Percentiles rank a stretch among this genome's conserved stretches.
These are phyloP conservation scores for Cutaneotrichosporon curvatum DNA, from an alignment of 1,284 basidiomycete genomes.

Conservation along the genomic window DNA sequence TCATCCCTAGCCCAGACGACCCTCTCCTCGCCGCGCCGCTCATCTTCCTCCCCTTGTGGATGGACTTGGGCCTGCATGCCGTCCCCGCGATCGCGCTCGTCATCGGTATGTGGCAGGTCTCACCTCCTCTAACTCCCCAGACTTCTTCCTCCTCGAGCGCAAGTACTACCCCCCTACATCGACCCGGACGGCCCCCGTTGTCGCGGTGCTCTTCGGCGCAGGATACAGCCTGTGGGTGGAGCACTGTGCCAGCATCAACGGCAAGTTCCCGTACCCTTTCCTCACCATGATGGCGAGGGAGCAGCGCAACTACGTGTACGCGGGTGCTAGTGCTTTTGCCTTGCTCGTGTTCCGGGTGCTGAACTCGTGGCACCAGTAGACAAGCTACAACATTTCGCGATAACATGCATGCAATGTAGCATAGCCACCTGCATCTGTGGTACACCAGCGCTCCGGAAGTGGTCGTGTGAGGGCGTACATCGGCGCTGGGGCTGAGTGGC, in stretches of 20 bases:
- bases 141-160: constrained; percentile 63
- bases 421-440: no score
- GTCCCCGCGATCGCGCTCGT: constrained; percentile 57
- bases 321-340: constrained; percentile 52
- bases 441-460: no score
- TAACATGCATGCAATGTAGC: no score
- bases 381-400: no score
- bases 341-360: constrained; percentile 55
- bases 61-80: constrained; percentile 60
- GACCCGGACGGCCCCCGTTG: constrained; percentile 49
- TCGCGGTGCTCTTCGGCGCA: constrained; percentile 49
- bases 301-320: constrained; percentile 59
- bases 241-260: constrained; percentile 57
- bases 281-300: constrained; percentile 56
- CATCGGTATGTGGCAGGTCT: constrained; percentile 31
- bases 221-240: constrained; percentile 64
- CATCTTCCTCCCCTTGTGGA: constrained; percentile 54
- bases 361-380: constrained; percentile 34
- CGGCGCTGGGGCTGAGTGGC: no score
- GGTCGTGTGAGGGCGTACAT: no score
- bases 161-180: constrained; percentile 54
- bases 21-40: constrained; percentile 28
- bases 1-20: constrained; percentile 21
- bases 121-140: constrained; percentile 31
- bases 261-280: constrained; percentile 74